Percentiles rank a stretch among this genome's conserved stretches.
These are phyloP conservation scores for Phytophthora syringae DNA, from an alignment of 352 stramenopile species.

Conservation along the genomic window DNA sequence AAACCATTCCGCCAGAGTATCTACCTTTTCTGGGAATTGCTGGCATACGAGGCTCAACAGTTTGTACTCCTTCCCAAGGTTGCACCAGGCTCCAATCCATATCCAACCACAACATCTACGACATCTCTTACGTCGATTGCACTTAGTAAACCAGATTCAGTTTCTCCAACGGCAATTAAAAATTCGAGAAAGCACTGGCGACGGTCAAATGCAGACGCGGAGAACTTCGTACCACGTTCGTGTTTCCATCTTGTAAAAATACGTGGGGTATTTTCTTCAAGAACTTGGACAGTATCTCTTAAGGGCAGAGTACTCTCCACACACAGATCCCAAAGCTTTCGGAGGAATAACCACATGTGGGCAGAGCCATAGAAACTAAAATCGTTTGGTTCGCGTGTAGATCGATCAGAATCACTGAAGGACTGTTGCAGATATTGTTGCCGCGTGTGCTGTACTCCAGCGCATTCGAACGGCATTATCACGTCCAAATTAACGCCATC, in stretches of 20 bases:
- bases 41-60: constrained; percentile 16
- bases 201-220: constrained; percentile 7
- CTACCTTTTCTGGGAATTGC: constrained; percentile 9
- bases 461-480: neutral
- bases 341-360: constrained; percentile 39
- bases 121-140: constrained; percentile 13
- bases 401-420: constrained; percentile 23
- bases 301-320: neutral
- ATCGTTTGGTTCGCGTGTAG: constrained; percentile 24
- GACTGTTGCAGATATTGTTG: constrained; percentile 19
- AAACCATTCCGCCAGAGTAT: constrained; percentile 5
- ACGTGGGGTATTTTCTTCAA: neutral
- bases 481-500: neutral
- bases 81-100: neutral
- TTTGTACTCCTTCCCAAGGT: constrained; percentile 24
- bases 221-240: neutral
- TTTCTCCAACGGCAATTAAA: constrained; percentile 15
- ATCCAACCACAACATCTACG: constrained; percentile 7
- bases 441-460: neutral
- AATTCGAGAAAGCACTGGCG: constrained; percentile 27
- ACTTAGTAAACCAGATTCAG: neutral
- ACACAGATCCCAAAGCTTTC: constrained; percentile 24
- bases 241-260: constrained; percentile 14
- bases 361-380: constrained; percentile 33
- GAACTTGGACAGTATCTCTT: constrained; percentile 2